Evolutionary conservation across 1,284 basidiomycete species (phyloP).

Genomic region (Afroboletus lepidellus): DNA sequence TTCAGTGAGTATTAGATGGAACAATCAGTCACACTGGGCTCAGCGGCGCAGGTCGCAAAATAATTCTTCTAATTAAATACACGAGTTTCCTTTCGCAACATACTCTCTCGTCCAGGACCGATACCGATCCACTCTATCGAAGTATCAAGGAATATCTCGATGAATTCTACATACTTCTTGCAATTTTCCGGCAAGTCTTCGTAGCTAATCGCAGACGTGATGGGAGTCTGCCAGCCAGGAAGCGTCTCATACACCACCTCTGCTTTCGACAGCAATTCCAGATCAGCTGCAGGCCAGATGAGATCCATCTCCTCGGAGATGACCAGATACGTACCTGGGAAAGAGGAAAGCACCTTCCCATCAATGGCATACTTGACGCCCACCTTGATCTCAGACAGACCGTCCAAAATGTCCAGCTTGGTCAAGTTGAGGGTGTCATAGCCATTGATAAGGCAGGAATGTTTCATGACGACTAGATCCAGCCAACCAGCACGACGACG

Average conservation of each 20-base stretch:
- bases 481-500: conserved; percentile 96
- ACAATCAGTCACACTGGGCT: no score
- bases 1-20: no score
- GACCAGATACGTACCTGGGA: conserved; percentile 69
- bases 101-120: conserved; percentile 80
- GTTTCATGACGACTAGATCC: conserved; percentile 91
- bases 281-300: conserved; percentile 58
- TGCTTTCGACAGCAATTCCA: conserved; percentile 79
- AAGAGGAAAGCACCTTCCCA: conserved; percentile 77
- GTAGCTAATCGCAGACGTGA: conserved; percentile 65
- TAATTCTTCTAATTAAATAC: conserved; percentile 23
- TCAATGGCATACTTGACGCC: conserved; percentile 80
- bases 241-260: conserved; percentile 89
- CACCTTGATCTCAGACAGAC: conserved; percentile 86
- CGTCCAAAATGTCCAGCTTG: conserved; percentile 92
- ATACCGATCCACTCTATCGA: conserved; percentile 92
- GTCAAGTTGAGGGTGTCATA: conserved; percentile 94
- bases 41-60: no score
- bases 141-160: conserved; percentile 80
- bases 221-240: conserved; percentile 90
- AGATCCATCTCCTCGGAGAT: conserved; percentile 3
- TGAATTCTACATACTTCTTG: conserved; percentile 85
- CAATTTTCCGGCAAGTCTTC: conserved; percentile 86
- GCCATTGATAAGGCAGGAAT: conserved; percentile 94
- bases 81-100: conserved; percentile 48